These are phyloP conservation scores for Garcia nutans DNA, from an alignment of 345 rosid species.

Conservation along the genomic window DNA sequence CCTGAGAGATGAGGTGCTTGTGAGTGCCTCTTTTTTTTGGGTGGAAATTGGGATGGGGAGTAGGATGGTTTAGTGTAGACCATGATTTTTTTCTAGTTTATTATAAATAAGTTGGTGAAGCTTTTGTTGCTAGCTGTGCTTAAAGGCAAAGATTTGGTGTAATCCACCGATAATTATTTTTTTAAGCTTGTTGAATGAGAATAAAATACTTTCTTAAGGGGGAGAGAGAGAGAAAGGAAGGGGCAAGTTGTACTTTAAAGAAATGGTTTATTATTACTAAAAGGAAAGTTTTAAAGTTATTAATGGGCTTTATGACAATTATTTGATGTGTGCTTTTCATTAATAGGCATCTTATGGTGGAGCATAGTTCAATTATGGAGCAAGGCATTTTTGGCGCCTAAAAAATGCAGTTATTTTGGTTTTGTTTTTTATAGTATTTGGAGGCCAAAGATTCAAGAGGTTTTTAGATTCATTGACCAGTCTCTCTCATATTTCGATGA, in stretches of 20 bases:
- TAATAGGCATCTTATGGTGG: conserved; percentile 14
- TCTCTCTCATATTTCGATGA: not conserved
- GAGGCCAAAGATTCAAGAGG: not conserved
- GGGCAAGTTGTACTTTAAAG: conserved; percentile 33
- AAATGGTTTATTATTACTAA: conserved; percentile 28
- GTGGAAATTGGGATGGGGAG: not conserved
- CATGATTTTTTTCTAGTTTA: conserved; percentile 19
- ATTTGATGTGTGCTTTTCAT: conserved; percentile 29
- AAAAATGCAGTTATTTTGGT: conserved; percentile 12
- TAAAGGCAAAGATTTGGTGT: conserved; percentile 33
- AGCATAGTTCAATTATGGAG: conserved; percentile 11
- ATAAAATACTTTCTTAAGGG: not conserved
- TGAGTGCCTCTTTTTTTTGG: not conserved
- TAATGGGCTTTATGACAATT: conserved; percentile 24
- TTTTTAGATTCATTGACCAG: not conserved
- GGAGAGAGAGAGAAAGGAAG: conserved; percentile 13
- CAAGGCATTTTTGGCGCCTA: conserved; percentile 15
- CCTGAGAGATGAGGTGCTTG: not conserved
- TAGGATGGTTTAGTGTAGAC: conserved; percentile 14
- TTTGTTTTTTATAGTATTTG: conserved; percentile 1
- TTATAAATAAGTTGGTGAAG: conserved; percentile 8
- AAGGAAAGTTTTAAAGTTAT: conserved; percentile 17
- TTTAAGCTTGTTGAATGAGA: conserved; percentile 20
- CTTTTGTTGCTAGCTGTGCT: conserved; percentile 27
- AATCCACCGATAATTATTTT: conserved; percentile 28